Conservation (phyloP, 23 red algal species). For the Chondrus crispus region DNA sequence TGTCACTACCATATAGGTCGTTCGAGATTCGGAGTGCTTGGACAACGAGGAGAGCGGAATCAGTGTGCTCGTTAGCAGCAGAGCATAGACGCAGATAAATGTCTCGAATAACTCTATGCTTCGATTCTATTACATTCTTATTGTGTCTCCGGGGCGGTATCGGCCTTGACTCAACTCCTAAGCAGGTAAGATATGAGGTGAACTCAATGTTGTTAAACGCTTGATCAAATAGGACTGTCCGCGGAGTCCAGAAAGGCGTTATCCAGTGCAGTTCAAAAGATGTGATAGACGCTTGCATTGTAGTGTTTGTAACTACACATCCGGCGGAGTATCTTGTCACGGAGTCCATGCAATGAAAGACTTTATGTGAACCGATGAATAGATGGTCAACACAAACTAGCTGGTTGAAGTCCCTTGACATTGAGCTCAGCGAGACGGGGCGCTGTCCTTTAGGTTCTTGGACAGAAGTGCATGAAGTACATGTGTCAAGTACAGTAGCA, state of each 20-base stretch:
- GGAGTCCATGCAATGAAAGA: slow-evolving; percentile 22
- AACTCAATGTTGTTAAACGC: slow-evolving; percentile 11
- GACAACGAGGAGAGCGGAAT: too few species aligned
- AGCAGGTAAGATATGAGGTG: not conserved
- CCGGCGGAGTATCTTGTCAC: not conserved
- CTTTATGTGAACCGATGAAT: not conserved
- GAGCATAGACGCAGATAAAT: not conserved
- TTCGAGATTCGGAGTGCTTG: slow-evolving; percentile 17
- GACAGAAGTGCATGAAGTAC: not conserved
- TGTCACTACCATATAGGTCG: not conserved
- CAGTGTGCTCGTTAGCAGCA: not conserved
- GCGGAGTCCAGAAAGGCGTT: slow-evolving; percentile 14
- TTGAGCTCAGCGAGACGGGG: not conserved
- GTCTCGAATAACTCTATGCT: slow-evolving; percentile 28
- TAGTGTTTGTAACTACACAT: not conserved
- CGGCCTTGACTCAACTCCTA: not conserved
- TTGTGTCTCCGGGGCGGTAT: slow-evolving; percentile 16
- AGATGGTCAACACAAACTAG: not conserved
- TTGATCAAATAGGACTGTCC: not conserved
- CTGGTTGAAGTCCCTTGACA: not conserved
- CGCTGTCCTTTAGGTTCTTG: not conserved
- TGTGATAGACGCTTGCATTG: not conserved
- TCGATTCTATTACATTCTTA: slow-evolving; percentile 38
- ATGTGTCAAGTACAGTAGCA: not conserved
- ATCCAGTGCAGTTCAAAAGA: slow-evolving; percentile 3